A percentile compares a stretch with the other conserved stretches of the same genome.
Evolutionary conservation across 129 eudicot species (phyloP).

Genomic region (Scalesia atractyloides): DNA sequence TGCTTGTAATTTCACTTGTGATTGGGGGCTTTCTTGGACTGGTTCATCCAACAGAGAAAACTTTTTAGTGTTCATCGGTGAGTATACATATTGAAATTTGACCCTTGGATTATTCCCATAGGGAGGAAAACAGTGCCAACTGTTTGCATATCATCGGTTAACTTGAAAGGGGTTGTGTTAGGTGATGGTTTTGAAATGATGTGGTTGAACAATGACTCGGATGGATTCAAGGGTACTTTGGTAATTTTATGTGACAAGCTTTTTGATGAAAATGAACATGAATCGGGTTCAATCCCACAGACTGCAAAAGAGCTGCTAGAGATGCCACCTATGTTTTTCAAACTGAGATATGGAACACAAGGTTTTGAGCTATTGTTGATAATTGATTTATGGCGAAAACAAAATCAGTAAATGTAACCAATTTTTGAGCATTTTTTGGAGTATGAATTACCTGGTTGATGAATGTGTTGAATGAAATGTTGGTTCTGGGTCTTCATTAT

Average conservation of each 20-base stretch:
- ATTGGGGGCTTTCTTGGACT: constrained; percentile 24
- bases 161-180: constrained; percentile 73
- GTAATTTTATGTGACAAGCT: constrained; percentile 37
- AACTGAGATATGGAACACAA: constrained; percentile 5
- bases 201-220: constrained; percentile 28
- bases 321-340: constrained; percentile 24
- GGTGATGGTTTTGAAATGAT: constrained; percentile 55
- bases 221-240: constrained; percentile 35
- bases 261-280: constrained; percentile 47
- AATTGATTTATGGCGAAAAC: constrained; percentile 4
- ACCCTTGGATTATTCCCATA: constrained; percentile 57
- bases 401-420: not conserved
- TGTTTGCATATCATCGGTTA: constrained; percentile 86
- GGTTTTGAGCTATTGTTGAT: not conserved
- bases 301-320: constrained; percentile 35
- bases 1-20: constrained; percentile 30
- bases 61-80: constrained; percentile 52
- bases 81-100: constrained; percentile 69
- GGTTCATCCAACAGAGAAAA: constrained; percentile 36
- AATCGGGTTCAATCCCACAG: constrained; percentile 25
- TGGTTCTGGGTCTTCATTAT: constrained; percentile 28
- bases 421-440: constrained; percentile 4
- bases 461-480: constrained; percentile 38
- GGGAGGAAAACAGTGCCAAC: constrained; percentile 86
- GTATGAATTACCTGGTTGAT: constrained; percentile 49